phyloP scores from a whole-genome alignment of 2,329 filamentous ascomycete genomes.

The Penicillium sp. region DNA sequence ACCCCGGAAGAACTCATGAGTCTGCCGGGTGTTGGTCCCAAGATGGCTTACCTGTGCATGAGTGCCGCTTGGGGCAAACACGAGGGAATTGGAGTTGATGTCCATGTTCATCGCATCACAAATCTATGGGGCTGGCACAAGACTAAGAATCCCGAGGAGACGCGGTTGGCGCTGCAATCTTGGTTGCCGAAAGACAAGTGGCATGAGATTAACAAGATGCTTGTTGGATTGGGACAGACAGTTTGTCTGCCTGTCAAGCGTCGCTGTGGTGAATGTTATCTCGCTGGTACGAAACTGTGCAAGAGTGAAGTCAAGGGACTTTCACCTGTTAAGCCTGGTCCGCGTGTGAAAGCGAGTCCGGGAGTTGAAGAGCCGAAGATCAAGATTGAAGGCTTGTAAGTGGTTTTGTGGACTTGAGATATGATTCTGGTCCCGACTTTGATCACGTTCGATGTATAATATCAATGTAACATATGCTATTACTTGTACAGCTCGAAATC shows the following conservation, averaged over 20 bases:
- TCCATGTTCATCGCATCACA: conserved; percentile 90
- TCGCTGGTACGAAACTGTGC: conserved; percentile 72
- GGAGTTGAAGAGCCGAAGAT: conserved; percentile 18
- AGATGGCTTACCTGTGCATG: conserved; percentile 89
- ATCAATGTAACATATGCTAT: no score
- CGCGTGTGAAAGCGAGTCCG: conserved; percentile 19
- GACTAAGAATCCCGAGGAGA: conserved; percentile 76
- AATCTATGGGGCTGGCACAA: conserved; percentile 91
- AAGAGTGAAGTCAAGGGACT: conserved; percentile 62
- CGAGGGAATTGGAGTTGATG: conserved; percentile 84
- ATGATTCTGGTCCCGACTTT: no score
- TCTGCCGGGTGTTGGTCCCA: conserved; percentile 82
- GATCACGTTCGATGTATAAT: no score
- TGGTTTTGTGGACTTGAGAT: no score
- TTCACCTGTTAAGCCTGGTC: conserved; percentile 51
- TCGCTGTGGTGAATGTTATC: conserved; percentile 77
- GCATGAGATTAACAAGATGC: conserved; percentile 85
- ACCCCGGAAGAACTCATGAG: conserved; percentile 68
- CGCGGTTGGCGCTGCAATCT: conserved; percentile 64
- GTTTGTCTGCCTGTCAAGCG: conserved; percentile 75
- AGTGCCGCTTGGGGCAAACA: conserved; percentile 65
- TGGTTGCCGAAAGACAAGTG: conserved; percentile 82
- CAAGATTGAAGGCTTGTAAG: conserved; percentile 19
- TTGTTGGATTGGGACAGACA: conserved; percentile 83
- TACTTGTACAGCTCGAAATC: no score